A percentile compares a stretch with the other conserved stretches of the same genome.
phyloP scores from a whole-genome alignment of 305 asterid species.

The Fraxinus baroniana region DNA sequence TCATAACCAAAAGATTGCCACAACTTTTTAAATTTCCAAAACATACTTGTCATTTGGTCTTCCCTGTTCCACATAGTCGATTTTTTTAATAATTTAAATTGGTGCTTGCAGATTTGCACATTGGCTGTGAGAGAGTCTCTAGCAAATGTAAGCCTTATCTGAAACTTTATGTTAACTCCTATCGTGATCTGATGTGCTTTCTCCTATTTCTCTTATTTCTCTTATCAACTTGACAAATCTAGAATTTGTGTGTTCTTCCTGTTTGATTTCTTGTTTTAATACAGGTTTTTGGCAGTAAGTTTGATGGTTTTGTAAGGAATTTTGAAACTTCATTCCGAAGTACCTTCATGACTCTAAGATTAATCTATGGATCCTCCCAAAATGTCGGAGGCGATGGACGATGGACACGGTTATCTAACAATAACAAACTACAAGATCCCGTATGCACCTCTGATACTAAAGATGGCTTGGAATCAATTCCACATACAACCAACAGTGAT shows the following conservation, averaged over 20 bases:
- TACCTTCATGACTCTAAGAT: slow-evolving; percentile 61
- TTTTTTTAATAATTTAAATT: not conserved
- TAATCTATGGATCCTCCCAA: slow-evolving; percentile 49
- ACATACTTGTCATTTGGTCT: not conserved
- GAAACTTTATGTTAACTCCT: not conserved
- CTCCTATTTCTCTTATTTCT: not conserved
- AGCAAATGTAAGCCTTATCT: slow-evolving; percentile 41
- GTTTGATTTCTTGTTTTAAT: slow-evolving; percentile 26
- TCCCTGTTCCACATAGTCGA: not conserved
- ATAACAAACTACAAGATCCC: slow-evolving; percentile 22
- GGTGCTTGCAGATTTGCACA: slow-evolving; percentile 44
- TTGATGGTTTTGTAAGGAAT: slow-evolving; percentile 40
- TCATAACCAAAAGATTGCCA: not conserved
- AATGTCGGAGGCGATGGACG: slow-evolving; percentile 23
- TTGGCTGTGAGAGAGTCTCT: slow-evolving; percentile 58
- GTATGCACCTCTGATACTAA: slow-evolving; percentile 25
- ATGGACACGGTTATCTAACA: slow-evolving; percentile 14
- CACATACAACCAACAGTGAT: slow-evolving; percentile 16
- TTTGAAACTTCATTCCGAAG: slow-evolving; percentile 53
- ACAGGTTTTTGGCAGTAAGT: slow-evolving; percentile 64
- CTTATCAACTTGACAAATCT: slow-evolving; percentile 3
- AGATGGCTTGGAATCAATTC: slow-evolving; percentile 31
- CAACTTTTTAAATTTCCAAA: not conserved
- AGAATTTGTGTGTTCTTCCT: not conserved
- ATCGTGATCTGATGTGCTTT: slow-evolving; percentile 16